phyloP scores from a whole-genome alignment of 495 filamentous ascomycete species.

The Penicillium dipodomyicola region DNA sequence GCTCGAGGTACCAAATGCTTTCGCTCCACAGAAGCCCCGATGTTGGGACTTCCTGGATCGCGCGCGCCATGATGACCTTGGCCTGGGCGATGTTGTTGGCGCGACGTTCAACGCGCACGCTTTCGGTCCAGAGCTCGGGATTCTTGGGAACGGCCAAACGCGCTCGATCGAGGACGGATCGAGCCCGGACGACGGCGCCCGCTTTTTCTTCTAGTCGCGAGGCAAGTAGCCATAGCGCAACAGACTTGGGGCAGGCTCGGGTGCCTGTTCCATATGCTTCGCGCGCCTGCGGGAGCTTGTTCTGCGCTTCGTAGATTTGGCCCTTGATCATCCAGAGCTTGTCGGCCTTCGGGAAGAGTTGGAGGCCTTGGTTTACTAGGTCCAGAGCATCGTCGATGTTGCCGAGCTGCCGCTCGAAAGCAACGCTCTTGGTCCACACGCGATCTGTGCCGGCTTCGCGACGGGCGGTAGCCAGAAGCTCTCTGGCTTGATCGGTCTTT shows the following conservation, averaged over 20 bases:
- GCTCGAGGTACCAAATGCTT: slow-evolving; percentile 89
- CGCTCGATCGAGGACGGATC: slow-evolving; percentile 86
- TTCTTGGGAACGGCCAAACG: slow-evolving; percentile 81
- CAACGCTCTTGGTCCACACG: slow-evolving; percentile 93
- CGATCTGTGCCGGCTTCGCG: slow-evolving; percentile 88
- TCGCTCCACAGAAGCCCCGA: slow-evolving; percentile 92
- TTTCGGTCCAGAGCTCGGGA: slow-evolving; percentile 84
- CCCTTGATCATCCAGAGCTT: slow-evolving; percentile 99
- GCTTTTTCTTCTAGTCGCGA: slow-evolving; percentile 81
- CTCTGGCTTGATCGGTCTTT: slow-evolving; percentile 74
- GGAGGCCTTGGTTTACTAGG: slow-evolving; percentile 81
- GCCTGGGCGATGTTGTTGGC: slow-evolving; percentile 80
- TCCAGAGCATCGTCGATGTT: slow-evolving; percentile 77
- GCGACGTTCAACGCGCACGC: slow-evolving; percentile 87
- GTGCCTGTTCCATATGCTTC: slow-evolving; percentile 91
- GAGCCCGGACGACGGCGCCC: slow-evolving; percentile 84
- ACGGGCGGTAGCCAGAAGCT: slow-evolving; percentile 75
- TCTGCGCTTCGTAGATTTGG: slow-evolving; percentile 84
- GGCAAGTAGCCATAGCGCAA: slow-evolving; percentile 86
- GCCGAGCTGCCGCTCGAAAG: slow-evolving; percentile 81
- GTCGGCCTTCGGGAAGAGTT: slow-evolving; percentile 78
- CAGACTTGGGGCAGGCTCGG: slow-evolving; percentile 76
- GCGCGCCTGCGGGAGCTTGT: slow-evolving; percentile 75
- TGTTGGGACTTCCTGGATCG: slow-evolving; percentile 84
- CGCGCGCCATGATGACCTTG: slow-evolving; percentile 86